Percentiles rank a stretch among this genome's conserved stretches.
These are phyloP conservation scores for Geotrichum reessii DNA, from an alignment of 1,139 yeast genomes.

Conservation along the genomic window DNA sequence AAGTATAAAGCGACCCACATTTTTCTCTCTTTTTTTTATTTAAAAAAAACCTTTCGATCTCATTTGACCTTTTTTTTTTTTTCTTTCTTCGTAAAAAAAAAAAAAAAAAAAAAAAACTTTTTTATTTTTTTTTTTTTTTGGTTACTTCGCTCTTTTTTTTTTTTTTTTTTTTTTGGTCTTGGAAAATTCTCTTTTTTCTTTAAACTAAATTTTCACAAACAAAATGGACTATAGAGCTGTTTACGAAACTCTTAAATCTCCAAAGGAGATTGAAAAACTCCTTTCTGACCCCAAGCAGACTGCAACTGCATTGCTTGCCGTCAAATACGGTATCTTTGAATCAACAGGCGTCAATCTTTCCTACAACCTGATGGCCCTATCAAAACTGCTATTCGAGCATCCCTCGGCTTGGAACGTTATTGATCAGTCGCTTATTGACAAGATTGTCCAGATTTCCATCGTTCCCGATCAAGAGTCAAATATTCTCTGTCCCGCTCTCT, in stretches of 20 bases:
- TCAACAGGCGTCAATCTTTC: constrained; percentile 25
- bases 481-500: constrained; percentile 29
- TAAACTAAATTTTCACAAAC: neutral
- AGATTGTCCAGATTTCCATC: constrained; percentile 22
- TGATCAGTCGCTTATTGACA: constrained; percentile 29
- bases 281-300: constrained; percentile 30
- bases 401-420: constrained; percentile 30
- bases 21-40: neutral
- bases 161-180: neutral
- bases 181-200: neutral
- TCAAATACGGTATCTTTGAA: constrained; percentile 32
- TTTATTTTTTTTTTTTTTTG: neutral
- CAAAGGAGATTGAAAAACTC: constrained; percentile 26
- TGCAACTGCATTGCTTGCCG: constrained; percentile 30
- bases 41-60: no score
- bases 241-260: constrained; percentile 26
- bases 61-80: no score
- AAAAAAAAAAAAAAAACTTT: no score
- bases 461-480: constrained; percentile 23
- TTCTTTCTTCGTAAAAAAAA: neutral
- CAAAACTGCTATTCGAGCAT: constrained; percentile 25
- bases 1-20: neutral
- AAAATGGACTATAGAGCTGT: constrained; percentile 26
- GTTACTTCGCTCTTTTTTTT: neutral
- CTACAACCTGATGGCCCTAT: constrained; percentile 28